Conservation (phyloP, 225 moss, liverwort and hornwort species). For the Bryoerythrophyllum caledonicum region DNA sequence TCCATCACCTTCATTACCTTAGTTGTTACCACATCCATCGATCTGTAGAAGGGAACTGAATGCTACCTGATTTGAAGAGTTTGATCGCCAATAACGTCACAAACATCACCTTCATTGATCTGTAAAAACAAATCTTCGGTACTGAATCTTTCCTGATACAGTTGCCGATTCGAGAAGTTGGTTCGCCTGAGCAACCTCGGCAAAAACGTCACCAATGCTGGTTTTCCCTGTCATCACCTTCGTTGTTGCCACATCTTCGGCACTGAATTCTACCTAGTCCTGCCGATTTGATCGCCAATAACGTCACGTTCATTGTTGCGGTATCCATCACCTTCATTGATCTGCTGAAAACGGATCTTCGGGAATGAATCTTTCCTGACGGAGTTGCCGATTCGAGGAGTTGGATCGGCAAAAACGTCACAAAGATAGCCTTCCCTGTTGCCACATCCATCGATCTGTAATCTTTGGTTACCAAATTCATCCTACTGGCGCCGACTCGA, state of each 20-base stretch:
- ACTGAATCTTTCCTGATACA: background rate
- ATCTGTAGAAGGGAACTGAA: background rate
- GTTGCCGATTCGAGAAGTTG: constrained; percentile 1
- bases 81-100: no score
- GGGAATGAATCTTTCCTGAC: background rate
- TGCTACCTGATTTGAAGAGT: no score
- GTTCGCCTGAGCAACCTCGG: constrained; percentile 8
- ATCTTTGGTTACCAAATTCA: background rate
- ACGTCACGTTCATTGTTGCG: no score
- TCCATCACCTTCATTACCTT: background rate
- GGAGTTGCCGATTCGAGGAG: constrained; percentile 9
- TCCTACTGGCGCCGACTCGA: no score
- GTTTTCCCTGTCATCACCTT: no score
- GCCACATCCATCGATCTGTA: background rate
- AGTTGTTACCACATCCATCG: background rate
- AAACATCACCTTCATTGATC: background rate
- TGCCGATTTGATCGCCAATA: no score
- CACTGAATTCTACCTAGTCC: no score
- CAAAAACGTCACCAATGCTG: no score
- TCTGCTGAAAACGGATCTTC: background rate
- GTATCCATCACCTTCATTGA: background rate
- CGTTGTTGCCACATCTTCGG: background rate
- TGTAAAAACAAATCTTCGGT: background rate
- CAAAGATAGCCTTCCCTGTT: background rate
- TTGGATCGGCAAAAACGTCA: constrained; percentile 3